Conservation (phyloP, 345 rosid species). For the Mallotus nudiflorus region DNA sequence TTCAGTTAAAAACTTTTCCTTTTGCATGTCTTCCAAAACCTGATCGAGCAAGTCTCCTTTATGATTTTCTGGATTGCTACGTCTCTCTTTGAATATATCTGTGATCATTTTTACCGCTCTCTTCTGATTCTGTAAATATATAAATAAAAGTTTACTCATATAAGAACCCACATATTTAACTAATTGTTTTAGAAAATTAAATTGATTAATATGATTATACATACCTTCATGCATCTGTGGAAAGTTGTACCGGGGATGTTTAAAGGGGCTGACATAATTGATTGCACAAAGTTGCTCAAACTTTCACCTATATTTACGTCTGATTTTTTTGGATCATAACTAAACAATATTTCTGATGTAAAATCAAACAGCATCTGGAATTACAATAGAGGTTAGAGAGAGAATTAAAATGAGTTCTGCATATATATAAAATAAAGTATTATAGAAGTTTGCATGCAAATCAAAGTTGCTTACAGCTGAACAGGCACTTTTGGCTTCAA, state of each 20-base stretch:
- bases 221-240: constrained; percentile 35
- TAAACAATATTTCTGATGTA: constrained; percentile 24
- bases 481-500: constrained; percentile 5
- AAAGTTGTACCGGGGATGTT: constrained; percentile 41
- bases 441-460: too few species aligned
- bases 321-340: constrained; percentile 23
- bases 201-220: background rate
- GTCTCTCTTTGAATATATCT: background rate
- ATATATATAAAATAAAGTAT: too few species aligned
- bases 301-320: constrained; percentile 26
- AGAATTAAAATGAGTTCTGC: too few species aligned
- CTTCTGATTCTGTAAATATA: background rate
- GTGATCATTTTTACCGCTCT: background rate
- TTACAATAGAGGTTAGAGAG: too few species aligned
- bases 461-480: constrained; percentile 8
- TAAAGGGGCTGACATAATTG: constrained; percentile 36
- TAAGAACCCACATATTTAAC: too few species aligned
- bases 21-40: constrained; percentile 2
- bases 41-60: constrained; percentile 11
- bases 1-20: background rate
- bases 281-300: constrained; percentile 30
- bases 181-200: too few species aligned
- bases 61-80: background rate
- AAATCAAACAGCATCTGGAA: constrained; percentile 35
- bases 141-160: too few species aligned